phyloP scores from a whole-genome alignment of 306 rosid genomes.

The Arachis stenosperma region DNA sequence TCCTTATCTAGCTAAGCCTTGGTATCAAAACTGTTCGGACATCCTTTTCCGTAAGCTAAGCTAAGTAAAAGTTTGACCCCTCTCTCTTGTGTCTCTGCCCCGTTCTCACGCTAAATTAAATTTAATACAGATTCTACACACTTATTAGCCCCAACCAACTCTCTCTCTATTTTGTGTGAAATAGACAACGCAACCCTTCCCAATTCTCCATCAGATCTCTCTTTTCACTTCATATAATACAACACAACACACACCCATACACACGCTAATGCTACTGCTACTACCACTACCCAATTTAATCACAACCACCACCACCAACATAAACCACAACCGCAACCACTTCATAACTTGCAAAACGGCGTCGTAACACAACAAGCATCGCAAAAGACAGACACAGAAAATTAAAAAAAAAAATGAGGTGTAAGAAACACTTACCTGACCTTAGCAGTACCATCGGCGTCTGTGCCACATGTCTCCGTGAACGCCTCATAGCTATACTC shows the following conservation, averaged over 20 bases:
- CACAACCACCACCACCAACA: not conserved
- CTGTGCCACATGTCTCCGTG: constrained; percentile 88
- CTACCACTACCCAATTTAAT: not conserved
- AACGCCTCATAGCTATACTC: constrained; percentile 60
- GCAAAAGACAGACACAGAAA: not conserved
- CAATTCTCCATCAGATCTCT: constrained; percentile 49
- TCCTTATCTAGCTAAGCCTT: constrained; percentile 7
- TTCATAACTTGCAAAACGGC: constrained; percentile 13
- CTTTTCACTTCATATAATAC: constrained; percentile 1
- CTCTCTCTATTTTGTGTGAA: constrained; percentile 17
- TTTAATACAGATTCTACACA: constrained; percentile 40
- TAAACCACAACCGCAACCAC: not conserved
- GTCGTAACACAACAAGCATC: constrained; percentile 15
- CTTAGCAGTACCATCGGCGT: constrained; percentile 71
- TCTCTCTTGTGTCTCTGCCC: not conserved
- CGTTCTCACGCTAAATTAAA: constrained; percentile 33
- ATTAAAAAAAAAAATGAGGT: constrained; percentile 65
- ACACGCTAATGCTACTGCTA: constrained; percentile 13
- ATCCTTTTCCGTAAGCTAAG: constrained; percentile 28
- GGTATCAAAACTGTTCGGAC: constrained; percentile 24
- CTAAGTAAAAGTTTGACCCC: constrained; percentile 31
- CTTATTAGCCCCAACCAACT: constrained; percentile 36
- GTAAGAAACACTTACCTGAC: constrained; percentile 73
- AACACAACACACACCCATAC: not conserved
- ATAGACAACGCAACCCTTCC: constrained; percentile 45